Percentiles rank a stretch among this genome's conserved stretches.
phyloP scores from a whole-genome alignment of 148 eudicot genomes.

The Cornus suecica region DNA sequence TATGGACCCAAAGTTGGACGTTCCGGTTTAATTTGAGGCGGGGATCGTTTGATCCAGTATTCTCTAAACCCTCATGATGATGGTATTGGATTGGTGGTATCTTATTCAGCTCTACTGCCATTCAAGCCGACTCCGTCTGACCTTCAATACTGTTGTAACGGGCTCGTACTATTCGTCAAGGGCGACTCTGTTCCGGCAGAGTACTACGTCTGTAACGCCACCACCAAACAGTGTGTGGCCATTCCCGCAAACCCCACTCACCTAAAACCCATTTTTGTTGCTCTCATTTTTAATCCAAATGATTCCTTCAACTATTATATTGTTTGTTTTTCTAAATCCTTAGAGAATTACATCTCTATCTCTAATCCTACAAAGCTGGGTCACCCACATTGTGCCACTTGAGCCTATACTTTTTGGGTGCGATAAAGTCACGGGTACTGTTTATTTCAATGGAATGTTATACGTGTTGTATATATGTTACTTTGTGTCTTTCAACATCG shows the following conservation, averaged over 20 bases:
- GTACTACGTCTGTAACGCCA: constrained; percentile 14
- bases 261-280: neutral
- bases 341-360: neutral
- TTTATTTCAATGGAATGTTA: constrained; percentile 2
- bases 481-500: constrained; percentile 14
- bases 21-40: neutral
- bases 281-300: constrained; percentile 7
- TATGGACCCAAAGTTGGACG: neutral
- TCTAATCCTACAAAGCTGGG: neutral
- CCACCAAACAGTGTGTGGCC: constrained; percentile 14
- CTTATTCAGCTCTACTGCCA: neutral
- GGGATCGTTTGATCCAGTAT: no score
- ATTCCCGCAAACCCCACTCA: neutral
- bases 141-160: constrained; percentile 3
- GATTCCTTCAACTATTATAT: constrained; percentile 1
- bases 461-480: constrained; percentile 2
- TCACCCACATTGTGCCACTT: neutral
- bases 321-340: neutral
- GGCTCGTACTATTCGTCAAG: neutral
- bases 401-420: constrained; percentile 1
- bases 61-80: no score
- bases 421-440: neutral
- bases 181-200: neutral
- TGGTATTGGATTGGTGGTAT: neutral
- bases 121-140: neutral